These are phyloP conservation scores for Paramecium caudatum DNA, from an alignment of 73 alveolate species.

Conservation along the genomic window DNA sequence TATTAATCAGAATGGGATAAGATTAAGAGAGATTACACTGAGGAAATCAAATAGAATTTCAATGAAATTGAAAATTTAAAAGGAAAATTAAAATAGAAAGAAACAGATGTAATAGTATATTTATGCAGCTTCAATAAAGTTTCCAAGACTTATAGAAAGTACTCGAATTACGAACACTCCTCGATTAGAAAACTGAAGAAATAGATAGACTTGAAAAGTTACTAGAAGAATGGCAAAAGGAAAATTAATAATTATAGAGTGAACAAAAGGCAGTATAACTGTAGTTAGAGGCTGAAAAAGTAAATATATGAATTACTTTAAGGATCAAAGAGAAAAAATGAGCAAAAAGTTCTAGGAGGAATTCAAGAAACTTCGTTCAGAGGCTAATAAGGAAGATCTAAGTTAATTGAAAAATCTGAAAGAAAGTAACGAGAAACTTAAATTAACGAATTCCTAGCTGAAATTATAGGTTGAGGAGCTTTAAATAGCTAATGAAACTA, in stretches of 20 bases:
- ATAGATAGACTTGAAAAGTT: constrained; percentile 15
- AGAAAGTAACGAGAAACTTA: constrained; percentile 43
- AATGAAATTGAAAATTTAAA: constrained; percentile 23
- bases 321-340: constrained; percentile 29
- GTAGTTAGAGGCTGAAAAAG: constrained; percentile 46
- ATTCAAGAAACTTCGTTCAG: constrained; percentile 15
- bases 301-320: neutral
- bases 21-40: constrained; percentile 60
- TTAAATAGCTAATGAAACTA: neutral
- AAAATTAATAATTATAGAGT: constrained; percentile 24
- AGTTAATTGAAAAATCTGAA: constrained; percentile 19
- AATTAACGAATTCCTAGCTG: neutral
- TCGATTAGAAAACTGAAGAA: constrained; percentile 52
- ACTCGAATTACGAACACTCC: neutral
- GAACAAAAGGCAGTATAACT: constrained; percentile 15
- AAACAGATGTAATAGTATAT: neutral
- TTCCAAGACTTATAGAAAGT: neutral
- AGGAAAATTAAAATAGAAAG: constrained; percentile 2
- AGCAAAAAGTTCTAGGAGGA: constrained; percentile 19
- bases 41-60: constrained; percentile 48
- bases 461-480: neutral
- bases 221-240: constrained; percentile 66
- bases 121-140: constrained; percentile 10
- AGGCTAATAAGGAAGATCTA: constrained; percentile 28
- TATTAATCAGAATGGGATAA: constrained; percentile 46